Percentiles rank a stretch among this genome's conserved stretches.
phyloP scores from a whole-genome alignment of 1,139 yeast genomes.

The Pichia sp. region DNA sequence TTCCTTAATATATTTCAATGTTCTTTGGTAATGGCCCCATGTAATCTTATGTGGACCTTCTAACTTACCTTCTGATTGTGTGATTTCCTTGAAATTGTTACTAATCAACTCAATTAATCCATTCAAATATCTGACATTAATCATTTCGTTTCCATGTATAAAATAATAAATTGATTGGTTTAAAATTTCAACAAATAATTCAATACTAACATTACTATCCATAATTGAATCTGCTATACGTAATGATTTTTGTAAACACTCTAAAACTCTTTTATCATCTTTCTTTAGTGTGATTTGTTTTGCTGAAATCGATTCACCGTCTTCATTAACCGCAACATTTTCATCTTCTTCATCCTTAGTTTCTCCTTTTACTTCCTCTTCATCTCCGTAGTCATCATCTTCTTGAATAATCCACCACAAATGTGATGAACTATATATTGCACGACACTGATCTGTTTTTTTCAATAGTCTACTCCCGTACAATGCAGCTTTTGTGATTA shows the following conservation, averaged over 20 bases:
- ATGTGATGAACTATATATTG: slow-evolving; percentile 83
- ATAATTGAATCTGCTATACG: slow-evolving; percentile 90
- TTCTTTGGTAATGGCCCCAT: slow-evolving; percentile 53
- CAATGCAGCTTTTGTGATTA: slow-evolving; percentile 78
- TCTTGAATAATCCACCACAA: slow-evolving; percentile 87
- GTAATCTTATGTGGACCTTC: slow-evolving; percentile 30
- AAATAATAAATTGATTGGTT: slow-evolving; percentile 80
- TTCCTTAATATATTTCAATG: slow-evolving; percentile 57
- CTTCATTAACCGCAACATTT: slow-evolving; percentile 6
- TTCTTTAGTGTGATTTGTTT: slow-evolving; percentile 32
- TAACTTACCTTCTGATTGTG: slow-evolving; percentile 12
- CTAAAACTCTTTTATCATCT: slow-evolving; percentile 58
- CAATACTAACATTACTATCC: slow-evolving; percentile 73
- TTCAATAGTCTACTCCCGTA: slow-evolving; percentile 84
- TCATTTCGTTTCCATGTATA: slow-evolving; percentile 70
- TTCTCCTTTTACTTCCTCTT: slow-evolving; percentile 4
- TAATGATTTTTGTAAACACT: slow-evolving; percentile 67
- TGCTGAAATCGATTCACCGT: background rate
- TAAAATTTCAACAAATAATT: slow-evolving; percentile 81
- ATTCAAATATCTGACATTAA: slow-evolving; percentile 69
- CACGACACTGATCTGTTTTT: slow-evolving; percentile 91
- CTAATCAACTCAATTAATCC: slow-evolving; percentile 81
- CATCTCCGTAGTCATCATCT: slow-evolving; percentile 17
- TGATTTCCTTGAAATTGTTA: slow-evolving; percentile 60
- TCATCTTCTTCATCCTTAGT: slow-evolving; percentile 14